phyloP scores from a whole-genome alignment of 371 early-diverging fungal species.

The Actinomortierella wolfii region DNA sequence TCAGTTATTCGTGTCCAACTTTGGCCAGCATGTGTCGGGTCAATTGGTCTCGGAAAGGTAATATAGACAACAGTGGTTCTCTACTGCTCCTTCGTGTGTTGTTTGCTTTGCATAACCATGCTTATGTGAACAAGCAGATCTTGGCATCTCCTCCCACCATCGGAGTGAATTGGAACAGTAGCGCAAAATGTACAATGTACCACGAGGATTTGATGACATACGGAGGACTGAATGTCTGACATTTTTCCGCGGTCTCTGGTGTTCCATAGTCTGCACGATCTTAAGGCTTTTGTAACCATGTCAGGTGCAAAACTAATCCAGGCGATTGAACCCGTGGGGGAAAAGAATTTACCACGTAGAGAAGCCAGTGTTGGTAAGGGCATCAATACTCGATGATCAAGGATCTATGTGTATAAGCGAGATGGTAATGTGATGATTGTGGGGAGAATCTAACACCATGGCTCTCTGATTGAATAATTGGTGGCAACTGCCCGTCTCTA shows the following conservation, averaged over 20 bases:
- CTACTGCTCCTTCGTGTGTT: no score
- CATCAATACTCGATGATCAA: no score
- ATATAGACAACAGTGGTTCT: not conserved
- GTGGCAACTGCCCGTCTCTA: not conserved
- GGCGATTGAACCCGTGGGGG: constrained; percentile 18
- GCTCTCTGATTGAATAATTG: no score
- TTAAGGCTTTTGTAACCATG: constrained; percentile 43
- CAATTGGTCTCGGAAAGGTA: constrained; percentile 42
- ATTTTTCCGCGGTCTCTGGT: not conserved
- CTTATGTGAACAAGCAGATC: not conserved
- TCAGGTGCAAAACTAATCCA: constrained; percentile 35
- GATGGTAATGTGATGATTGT: no score
- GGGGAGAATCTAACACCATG: no score
- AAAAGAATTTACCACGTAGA: constrained; percentile 17
- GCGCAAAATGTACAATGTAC: no score
- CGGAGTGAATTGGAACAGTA: no score
- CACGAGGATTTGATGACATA: no score
- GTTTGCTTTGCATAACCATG: not conserved
- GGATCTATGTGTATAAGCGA: no score
- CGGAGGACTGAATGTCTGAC: no score
- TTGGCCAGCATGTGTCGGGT: constrained; percentile 43
- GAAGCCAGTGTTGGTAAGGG: constrained; percentile 39
- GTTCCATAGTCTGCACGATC: constrained; percentile 31
- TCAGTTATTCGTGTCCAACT: constrained; percentile 38
- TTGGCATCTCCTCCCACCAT: not conserved